A percentile compares a stretch with the other conserved stretches of the same genome.
These are phyloP conservation scores for Talaromyces sp. DNA, from an alignment of 2,329 filamentous ascomycete species.

Conservation along the genomic window DNA sequence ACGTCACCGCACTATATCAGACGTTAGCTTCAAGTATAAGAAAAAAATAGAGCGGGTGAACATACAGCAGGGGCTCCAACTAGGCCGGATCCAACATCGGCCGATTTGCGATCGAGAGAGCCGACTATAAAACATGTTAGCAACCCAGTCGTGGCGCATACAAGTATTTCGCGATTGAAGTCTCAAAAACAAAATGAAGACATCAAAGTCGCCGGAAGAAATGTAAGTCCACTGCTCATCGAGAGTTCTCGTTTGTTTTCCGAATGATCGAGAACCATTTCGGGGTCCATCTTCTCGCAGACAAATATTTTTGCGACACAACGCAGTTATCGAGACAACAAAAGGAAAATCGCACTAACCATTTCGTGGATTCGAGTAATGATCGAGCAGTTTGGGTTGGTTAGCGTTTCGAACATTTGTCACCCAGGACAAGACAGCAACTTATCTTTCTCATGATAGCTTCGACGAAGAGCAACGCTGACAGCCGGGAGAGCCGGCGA, in stretches of 20 bases:
- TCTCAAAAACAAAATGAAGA: background rate
- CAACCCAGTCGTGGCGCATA: background rate
- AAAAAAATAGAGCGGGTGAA: background rate
- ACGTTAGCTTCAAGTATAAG: background rate
- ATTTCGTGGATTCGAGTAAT: slow-evolving; percentile 76
- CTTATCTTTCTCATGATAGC: slow-evolving; percentile 65
- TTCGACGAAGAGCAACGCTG: slow-evolving; percentile 25
- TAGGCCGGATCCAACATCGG: slow-evolving; percentile 60
- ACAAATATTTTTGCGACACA: background rate
- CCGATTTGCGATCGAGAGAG: slow-evolving; percentile 8
- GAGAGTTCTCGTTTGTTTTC: background rate
- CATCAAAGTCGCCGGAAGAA: background rate
- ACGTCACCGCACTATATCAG: slow-evolving; percentile 67
- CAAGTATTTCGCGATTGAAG: background rate
- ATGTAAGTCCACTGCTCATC: background rate
- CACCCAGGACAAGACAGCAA: slow-evolving; percentile 15
- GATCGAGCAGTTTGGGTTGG: slow-evolving; percentile 57
- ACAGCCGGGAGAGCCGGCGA: slow-evolving; percentile 7
- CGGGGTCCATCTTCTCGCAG: background rate
- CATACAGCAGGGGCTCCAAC: slow-evolving; percentile 71
- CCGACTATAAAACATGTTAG: background rate
- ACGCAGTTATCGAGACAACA: background rate
- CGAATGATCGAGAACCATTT: background rate
- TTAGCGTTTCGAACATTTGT: background rate
- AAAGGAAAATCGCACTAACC: slow-evolving; percentile 24